Conservation (phyloP, 2,329 filamentous ascomycete species). For the Myotisia sp. region DNA sequence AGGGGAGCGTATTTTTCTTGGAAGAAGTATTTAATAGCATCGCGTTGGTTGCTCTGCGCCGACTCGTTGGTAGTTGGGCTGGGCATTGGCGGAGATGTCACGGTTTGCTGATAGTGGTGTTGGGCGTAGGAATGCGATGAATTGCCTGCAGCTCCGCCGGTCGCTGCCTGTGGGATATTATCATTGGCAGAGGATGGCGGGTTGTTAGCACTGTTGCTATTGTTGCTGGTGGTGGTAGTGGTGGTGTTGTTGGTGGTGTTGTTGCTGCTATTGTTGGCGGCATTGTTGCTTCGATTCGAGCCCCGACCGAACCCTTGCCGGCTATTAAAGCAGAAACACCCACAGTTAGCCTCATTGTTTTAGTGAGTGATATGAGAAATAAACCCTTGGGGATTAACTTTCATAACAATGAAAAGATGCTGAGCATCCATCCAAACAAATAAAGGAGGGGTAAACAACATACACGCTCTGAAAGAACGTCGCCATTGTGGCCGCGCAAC, state of each 20-base stretch:
- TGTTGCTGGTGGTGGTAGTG: not conserved
- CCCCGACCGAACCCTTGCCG: slow-evolving; percentile 37
- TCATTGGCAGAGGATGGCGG: no score
- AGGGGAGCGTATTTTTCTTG: slow-evolving; percentile 52
- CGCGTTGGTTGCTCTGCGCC: slow-evolving; percentile 22
- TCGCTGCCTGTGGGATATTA: not conserved
- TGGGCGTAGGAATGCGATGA: not conserved
- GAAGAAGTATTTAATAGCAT: slow-evolving; percentile 37
- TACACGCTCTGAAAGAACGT: slow-evolving; percentile 39
- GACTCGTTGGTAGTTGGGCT: slow-evolving; percentile 26
- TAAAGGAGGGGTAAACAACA: slow-evolving; percentile 19
- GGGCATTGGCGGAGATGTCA: slow-evolving; percentile 23
- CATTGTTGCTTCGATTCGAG: slow-evolving; percentile 25
- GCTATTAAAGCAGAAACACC: slow-evolving; percentile 21
- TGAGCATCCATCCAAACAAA: no score
- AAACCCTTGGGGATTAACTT: no score
- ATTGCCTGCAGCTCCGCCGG: not conserved
- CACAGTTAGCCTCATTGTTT: no score
- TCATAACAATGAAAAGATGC: no score
- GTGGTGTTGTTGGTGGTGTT: not conserved
- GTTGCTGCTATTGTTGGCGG: not conserved
- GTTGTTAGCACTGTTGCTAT: slow-evolving; percentile 3
- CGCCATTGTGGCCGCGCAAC: slow-evolving; percentile 29
- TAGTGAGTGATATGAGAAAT: no score
- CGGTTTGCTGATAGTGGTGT: slow-evolving; percentile 15